Base-by-base conservation (phyloP, 495 filamentous ascomycete genomes). In the Cladorrhinum samala region DNA sequence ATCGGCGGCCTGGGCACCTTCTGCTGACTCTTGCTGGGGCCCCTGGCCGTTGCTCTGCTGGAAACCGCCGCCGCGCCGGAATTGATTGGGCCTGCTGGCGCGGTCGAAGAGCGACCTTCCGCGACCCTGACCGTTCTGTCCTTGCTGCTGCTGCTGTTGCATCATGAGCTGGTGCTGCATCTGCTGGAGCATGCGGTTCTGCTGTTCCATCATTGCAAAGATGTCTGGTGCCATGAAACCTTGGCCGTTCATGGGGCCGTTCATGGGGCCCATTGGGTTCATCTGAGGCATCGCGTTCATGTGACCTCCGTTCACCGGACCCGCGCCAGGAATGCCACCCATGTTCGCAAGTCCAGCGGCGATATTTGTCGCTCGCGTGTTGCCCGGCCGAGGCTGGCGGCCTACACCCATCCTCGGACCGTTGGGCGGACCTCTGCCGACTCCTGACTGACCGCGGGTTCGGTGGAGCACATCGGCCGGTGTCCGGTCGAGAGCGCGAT, bases 131-230 rank as follows among this genome's bases (percentile, higher is more conserved):
- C 64, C 65, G 39, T 74, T 70, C 52, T 75, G 76, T 50, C 61
- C 56, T 45, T 65, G 68, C 38, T 57, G 64, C 25, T 53, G 52
- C 21, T 55, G 57, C 27, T 73, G 68, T 46, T 79, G 74, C 45
- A 84, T 80, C 79, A 94, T 83, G 17, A 95, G 83, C 23, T 84
- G 81, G 16, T 76, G 72, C 42, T 76, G 72, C 58, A 76, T 70
- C 52, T 80, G 73, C 24, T 83, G 79, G 81, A 97, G 91, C 78
- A 95, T 86, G 8, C 83, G 82, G 24, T 86, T 88, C 63, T 96
- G 91, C 61, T 96, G 88, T 65, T 96, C 89, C 64, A 91, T 81
- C 74, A 96, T 85, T 25, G 85, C 77, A 71, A 87, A 85, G 30
- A 95, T 72, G 27, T 91, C 83, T 74, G 91, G 84, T 63, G 90